Base-by-base conservation (phyloP, 495 filamentous ascomycete species). In the Tuber melanosporum region DNA sequence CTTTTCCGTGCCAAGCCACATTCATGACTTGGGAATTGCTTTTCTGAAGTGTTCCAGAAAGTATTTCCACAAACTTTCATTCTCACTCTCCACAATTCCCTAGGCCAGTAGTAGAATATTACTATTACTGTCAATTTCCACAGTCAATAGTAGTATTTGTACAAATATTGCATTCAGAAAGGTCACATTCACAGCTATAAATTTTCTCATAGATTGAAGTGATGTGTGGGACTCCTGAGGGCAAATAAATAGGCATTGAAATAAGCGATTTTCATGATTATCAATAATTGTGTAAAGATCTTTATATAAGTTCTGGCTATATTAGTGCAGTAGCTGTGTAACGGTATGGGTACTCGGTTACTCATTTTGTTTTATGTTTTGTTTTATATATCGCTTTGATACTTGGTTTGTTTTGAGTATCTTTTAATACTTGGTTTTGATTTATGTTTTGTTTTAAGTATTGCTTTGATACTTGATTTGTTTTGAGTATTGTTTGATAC, bases 81-180 rank as follows among this genome's bases (percentile, higher is more conserved):
- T 80, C 44, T 80, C 70, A 19, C 69, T 75, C 66, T 80, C 78
- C 0, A 80, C 57, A 75, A 75, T 32, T 9, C 70, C 73, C 76
- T 73, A 80, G 26, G 66, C 69, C 15, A 78, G 66, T 14, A 78
- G n/a, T 0, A 75, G 7, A 42, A 72, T 75, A 2, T 78, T 57
- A 4, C 73, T 26, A 70, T 80, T 78, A 3, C 26, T 76, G 72
- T 78, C 78, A 70, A 73, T 78, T 14, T n/a, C 73, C 1, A 78
- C 73, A 12, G 78, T 69, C 0, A 79, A 32, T 32, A 80, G 41
- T 0, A 80, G 57, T 0, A 74, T 78, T 57, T 72, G 69, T 12
- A 75, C 22, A 75, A 76, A 80, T 22, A 41, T 3, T 10, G 71
- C 36, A 8, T 78, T 80, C 5, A 80, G 75, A 57, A 80, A 80